These are phyloP conservation scores for Mercurialis annua DNA, from an alignment of 345 rosid genomes.

Conservation along the genomic window DNA sequence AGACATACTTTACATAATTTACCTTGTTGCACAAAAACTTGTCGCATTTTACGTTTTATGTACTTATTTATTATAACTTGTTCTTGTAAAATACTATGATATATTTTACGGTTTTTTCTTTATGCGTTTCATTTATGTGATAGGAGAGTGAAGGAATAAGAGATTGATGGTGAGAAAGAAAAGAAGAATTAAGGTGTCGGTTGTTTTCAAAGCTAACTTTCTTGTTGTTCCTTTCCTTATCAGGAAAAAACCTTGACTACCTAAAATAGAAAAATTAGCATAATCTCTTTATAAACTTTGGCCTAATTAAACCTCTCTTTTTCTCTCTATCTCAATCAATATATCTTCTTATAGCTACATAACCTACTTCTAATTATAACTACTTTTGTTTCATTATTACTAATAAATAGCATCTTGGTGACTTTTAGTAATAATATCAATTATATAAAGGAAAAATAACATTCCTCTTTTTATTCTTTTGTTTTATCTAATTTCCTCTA, in stretches of 20 bases:
- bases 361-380: too few relatives aligned
- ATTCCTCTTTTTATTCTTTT: too few relatives aligned
- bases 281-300: slow-evolving; percentile 21
- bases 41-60: slow-evolving; percentile 1
- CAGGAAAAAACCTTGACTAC: slow-evolving; percentile 35
- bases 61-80: too few relatives aligned
- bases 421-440: not conserved
- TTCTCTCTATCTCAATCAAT: not conserved
- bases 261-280: slow-evolving; percentile 44
- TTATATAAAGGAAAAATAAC: too few relatives aligned
- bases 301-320: not conserved
- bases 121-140: too few relatives aligned
- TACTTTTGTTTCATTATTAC: not conserved
- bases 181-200: slow-evolving; percentile 39
- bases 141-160: slow-evolving; percentile 3
- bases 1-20: slow-evolving; percentile 13
- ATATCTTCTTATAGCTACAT: not conserved
- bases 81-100: too few relatives aligned
- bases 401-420: not conserved
- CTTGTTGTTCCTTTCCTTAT: slow-evolving; percentile 38
- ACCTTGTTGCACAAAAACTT: too few relatives aligned
- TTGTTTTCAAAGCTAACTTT: slow-evolving; percentile 34
- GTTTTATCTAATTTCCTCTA: too few relatives aligned
- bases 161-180: not conserved
- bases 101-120: too few relatives aligned